Evolutionary conservation across 2,329 filamentous ascomycete species (phyloP).

Genomic region (Diaporthe humulicola): DNA sequence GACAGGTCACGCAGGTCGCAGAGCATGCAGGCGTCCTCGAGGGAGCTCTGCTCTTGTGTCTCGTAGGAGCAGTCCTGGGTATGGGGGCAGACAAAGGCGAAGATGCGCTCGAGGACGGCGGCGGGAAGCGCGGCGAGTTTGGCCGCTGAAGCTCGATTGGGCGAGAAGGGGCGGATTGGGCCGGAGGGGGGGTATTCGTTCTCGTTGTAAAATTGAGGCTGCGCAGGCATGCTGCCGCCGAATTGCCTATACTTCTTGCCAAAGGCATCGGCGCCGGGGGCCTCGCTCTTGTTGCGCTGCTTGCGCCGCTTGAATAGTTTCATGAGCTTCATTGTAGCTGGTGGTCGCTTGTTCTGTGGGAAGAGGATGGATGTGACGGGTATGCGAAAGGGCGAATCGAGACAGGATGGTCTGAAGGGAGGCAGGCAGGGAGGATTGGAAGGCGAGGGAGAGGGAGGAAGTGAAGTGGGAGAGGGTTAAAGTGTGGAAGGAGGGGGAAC

Average conservation of each 20-base stretch:
- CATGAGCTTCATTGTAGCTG: slow-evolving; percentile 37
- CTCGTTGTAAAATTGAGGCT: slow-evolving; percentile 28
- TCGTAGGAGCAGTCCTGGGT: slow-evolving; percentile 82
- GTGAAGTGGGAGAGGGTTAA: background rate
- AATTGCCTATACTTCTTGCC: slow-evolving; percentile 44
- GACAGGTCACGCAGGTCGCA: slow-evolving; percentile 92
- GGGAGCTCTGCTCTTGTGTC: slow-evolving; percentile 83
- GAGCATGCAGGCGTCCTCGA: slow-evolving; percentile 88
- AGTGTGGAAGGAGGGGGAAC: slow-evolving; percentile 11
- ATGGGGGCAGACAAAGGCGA: slow-evolving; percentile 87
- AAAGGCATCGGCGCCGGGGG: slow-evolving; percentile 37
- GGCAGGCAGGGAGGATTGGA: background rate
- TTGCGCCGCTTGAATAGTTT: slow-evolving; percentile 51
- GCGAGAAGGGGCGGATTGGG: slow-evolving; percentile 49
- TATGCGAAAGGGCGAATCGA: too few relatives aligned
- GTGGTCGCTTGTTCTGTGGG: slow-evolving; percentile 2
- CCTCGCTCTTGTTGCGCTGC: slow-evolving; percentile 47
- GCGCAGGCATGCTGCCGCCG: slow-evolving; percentile 42
- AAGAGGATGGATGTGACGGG: background rate
- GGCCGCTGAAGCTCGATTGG: slow-evolving; percentile 56
- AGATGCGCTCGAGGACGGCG: slow-evolving; percentile 81
- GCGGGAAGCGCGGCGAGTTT: slow-evolving; percentile 71
- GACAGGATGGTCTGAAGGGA: background rate
- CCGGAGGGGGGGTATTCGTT: slow-evolving; percentile 30
- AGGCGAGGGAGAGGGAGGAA: background rate